Base-by-base conservation (phyloP, 257 asterid genomes). In the Galeopsis tetrahit region DNA sequence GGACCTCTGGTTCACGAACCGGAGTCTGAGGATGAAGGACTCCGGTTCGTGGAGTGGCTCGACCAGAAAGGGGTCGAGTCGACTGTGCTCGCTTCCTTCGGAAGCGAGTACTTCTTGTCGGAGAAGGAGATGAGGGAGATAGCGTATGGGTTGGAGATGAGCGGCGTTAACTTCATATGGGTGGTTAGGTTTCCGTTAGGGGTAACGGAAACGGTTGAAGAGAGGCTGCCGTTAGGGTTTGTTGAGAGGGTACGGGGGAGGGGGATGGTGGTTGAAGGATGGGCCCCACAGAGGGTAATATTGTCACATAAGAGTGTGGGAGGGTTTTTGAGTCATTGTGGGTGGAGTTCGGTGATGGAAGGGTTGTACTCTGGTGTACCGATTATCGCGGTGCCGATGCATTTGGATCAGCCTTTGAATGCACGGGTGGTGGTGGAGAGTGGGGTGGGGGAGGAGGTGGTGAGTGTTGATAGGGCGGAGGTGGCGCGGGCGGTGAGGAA, bases 271-370 rank as follows among this genome's bases (percentile, higher is more conserved):
- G 44, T 88, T 66, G 86, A 81, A 61, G 75, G 74, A 2, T 83
- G 92, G 93, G 96, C 86, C 3, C 87, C 93, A 13, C 96, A 84
- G 72, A 63, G 70, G 63, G 72, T 51, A 69, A 88, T 89, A 2
- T 60, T 92, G 13, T 52, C 69, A 1, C 92, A 87, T 56, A 35
- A 70, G 2, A 88, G 86, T 43, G 71, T 85, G 0, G 96, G 93
- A 0, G 95, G 85, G 17, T 89, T 89, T 14, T 7, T 88, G 79
- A 89, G 87, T 44, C 88, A 89, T 8, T 89, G 92, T 9, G 91
- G 95, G 17, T 87, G 95, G 95, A 80, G 84, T 66, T 86, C 92
- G 2, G 84, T 88, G 73, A 80, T 86, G 82, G 87, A 92, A 39
- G 82, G 81, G 0, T 67, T 88, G 13, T 64, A 75, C 10, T 82